phyloP scores from a whole-genome alignment of 768 basidiomycete genomes.

The Nidularia sp. region DNA sequence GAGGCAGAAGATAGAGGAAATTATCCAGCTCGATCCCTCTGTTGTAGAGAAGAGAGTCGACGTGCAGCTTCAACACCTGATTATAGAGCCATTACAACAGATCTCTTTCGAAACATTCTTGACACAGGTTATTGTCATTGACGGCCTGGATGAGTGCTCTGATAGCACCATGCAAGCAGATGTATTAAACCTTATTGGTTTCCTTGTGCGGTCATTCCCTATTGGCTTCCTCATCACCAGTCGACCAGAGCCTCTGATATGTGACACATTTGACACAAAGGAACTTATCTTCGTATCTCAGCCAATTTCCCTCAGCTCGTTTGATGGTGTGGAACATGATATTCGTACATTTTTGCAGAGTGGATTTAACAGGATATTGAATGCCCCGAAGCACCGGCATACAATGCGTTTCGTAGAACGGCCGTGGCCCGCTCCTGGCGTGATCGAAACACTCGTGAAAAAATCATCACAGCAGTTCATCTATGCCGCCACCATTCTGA shows the following conservation, averaged over 20 bases:
- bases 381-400: background rate
- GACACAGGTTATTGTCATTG: conserved; percentile 12
- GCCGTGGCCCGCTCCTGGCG: conserved; percentile 13
- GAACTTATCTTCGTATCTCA: background rate
- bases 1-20: conserved; percentile 1
- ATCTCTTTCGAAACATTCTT: background rate
- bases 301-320: background rate
- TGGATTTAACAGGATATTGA: background rate
- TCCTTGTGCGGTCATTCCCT: conserved; percentile 6
- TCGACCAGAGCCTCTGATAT: conserved; percentile 20
- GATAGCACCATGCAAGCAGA: conserved; percentile 4
- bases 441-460: conserved; percentile 9
- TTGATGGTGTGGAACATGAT: background rate
- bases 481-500: conserved; percentile 19
- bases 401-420: background rate
- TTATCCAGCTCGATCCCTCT: conserved; percentile 8
- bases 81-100: conserved; percentile 8
- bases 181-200: conserved; percentile 7
- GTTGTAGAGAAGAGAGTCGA: conserved; percentile 9
- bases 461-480: conserved; percentile 19
- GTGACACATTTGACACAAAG: background rate
- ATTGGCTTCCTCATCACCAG: conserved; percentile 18
- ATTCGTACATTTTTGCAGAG: background rate
- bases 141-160: conserved; percentile 23
- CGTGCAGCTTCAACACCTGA: conserved; percentile 10